Conservation (phyloP, 192 early-diverging fungal species). For the Dispira simplex region DNA sequence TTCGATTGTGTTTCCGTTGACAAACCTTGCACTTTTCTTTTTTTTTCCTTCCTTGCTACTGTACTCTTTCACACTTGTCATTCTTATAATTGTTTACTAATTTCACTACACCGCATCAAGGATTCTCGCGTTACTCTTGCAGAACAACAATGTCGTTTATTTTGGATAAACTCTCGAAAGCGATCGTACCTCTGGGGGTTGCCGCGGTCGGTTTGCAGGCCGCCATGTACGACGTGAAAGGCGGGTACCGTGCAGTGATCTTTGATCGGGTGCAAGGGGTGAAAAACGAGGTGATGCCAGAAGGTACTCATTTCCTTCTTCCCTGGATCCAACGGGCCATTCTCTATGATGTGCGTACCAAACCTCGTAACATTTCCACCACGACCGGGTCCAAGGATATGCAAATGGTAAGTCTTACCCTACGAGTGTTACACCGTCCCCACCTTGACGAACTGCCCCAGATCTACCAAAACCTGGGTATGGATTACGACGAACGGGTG, state of each 20-base stretch:
- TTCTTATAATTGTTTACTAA: no score
- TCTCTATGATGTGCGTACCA: slow-evolving; percentile 82
- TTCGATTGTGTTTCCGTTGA: no score
- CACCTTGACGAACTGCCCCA: slow-evolving; percentile 51
- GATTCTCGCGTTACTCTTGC: neutral
- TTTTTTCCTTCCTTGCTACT: no score
- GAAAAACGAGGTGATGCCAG: slow-evolving; percentile 54
- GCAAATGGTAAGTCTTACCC: slow-evolving; percentile 92
- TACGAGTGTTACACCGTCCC: slow-evolving; percentile 85
- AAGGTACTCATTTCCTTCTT: slow-evolving; percentile 95
- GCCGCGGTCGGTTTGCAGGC: slow-evolving; percentile 55
- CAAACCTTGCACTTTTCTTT: no score
- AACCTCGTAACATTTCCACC: slow-evolving; percentile 94
- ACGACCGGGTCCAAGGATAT: slow-evolving; percentile 99
- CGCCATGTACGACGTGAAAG: slow-evolving; percentile 92
- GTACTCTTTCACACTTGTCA: no score
- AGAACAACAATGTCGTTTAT: slow-evolving; percentile 20
- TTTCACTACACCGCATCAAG: no score
- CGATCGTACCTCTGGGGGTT: slow-evolving; percentile 60
- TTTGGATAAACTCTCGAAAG: slow-evolving; percentile 57
- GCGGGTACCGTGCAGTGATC: slow-evolving; percentile 90
- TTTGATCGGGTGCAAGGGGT: slow-evolving; percentile 94
- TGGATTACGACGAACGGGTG: slow-evolving; percentile 95
- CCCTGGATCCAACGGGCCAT: slow-evolving; percentile 94
- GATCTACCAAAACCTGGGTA: slow-evolving; percentile 83